Conservation (phyloP, 2,329 filamentous ascomycete species). For the Ustulina deusta region DNA sequence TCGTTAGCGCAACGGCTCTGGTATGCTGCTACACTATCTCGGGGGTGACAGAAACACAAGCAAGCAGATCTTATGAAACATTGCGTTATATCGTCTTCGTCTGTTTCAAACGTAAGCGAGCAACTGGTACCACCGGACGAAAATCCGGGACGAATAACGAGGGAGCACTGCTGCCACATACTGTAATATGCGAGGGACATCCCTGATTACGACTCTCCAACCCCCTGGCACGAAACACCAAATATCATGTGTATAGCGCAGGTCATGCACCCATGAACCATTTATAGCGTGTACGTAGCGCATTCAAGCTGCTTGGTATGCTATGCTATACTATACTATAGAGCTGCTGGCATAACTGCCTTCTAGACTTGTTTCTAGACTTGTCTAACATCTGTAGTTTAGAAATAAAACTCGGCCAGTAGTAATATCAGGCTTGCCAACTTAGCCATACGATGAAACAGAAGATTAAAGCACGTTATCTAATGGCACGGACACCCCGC, state of each 20-base stretch:
- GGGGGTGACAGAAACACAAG: slow-evolving; percentile 14
- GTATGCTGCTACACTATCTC: background rate
- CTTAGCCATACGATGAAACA: background rate
- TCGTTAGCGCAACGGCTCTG: background rate
- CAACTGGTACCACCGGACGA: slow-evolving; percentile 2
- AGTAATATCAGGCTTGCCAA: slow-evolving; percentile 3
- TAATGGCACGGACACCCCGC: slow-evolving; percentile 67
- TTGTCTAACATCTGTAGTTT: background rate
- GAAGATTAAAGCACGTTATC: slow-evolving; percentile 25
- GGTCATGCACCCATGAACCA: background rate
- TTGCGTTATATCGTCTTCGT: slow-evolving; percentile 11
- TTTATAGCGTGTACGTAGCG: background rate
- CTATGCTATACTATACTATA: slow-evolving; percentile 1
- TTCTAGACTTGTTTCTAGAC: background rate
- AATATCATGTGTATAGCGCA: slow-evolving; percentile 2
- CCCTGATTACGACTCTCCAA: slow-evolving; percentile 7
- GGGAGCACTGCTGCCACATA: slow-evolving; percentile 10
- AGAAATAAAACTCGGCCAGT: background rate
- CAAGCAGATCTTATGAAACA: slow-evolving; percentile 32
- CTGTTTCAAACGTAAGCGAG: slow-evolving; percentile 10
- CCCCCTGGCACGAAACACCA: background rate
- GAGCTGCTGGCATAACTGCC: background rate
- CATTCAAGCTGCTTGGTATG: slow-evolving; percentile 9
- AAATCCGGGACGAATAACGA: slow-evolving; percentile 1
- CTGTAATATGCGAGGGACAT: slow-evolving; percentile 14